Conservation (phyloP, 2,329 filamentous ascomycete species). For the Rutstroemia sp. region DNA sequence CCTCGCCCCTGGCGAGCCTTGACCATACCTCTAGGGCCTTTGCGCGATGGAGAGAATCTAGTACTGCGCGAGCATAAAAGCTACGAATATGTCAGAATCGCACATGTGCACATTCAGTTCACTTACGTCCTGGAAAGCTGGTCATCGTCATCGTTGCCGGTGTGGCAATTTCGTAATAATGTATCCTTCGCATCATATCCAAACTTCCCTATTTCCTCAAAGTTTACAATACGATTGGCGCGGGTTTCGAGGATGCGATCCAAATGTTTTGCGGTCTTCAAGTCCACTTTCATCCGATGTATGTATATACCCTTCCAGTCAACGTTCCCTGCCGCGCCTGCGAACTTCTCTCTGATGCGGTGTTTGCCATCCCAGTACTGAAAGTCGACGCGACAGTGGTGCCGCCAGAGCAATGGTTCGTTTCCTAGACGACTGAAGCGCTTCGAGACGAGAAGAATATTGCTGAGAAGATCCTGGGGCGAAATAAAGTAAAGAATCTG, state of each 20-base stretch:
- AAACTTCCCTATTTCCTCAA: slow-evolving; percentile 61
- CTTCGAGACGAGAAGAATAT: slow-evolving; percentile 48
- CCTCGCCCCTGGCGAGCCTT: slow-evolving; percentile 41
- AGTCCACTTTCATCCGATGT: slow-evolving; percentile 46
- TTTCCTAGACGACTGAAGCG: slow-evolving; percentile 59
- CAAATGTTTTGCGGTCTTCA: slow-evolving; percentile 45
- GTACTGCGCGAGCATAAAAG: slow-evolving; percentile 66
- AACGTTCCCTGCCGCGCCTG: slow-evolving; percentile 44
- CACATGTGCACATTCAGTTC: neutral
- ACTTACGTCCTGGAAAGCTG: slow-evolving; percentile 63
- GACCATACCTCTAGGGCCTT: slow-evolving; percentile 75
- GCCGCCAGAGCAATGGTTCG: slow-evolving; percentile 72
- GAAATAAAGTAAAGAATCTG: slow-evolving; percentile 60
- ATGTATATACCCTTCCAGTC: slow-evolving; percentile 70
- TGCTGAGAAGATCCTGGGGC: slow-evolving; percentile 45
- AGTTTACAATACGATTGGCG: slow-evolving; percentile 59
- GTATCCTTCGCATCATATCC: slow-evolving; percentile 89
- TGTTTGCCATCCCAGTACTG: slow-evolving; percentile 67
- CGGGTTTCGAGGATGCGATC: slow-evolving; percentile 65
- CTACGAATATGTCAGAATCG: slow-evolving; percentile 33
- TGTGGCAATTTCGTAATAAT: slow-evolving; percentile 58
- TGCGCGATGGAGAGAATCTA: slow-evolving; percentile 74
- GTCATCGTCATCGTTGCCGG: slow-evolving; percentile 53
- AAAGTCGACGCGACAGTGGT: slow-evolving; percentile 63
- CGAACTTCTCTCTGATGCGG: slow-evolving; percentile 49